Evolutionary conservation across 352 stramenopile species (phyloP).

Genomic region (Phytophthora citricola): DNA sequence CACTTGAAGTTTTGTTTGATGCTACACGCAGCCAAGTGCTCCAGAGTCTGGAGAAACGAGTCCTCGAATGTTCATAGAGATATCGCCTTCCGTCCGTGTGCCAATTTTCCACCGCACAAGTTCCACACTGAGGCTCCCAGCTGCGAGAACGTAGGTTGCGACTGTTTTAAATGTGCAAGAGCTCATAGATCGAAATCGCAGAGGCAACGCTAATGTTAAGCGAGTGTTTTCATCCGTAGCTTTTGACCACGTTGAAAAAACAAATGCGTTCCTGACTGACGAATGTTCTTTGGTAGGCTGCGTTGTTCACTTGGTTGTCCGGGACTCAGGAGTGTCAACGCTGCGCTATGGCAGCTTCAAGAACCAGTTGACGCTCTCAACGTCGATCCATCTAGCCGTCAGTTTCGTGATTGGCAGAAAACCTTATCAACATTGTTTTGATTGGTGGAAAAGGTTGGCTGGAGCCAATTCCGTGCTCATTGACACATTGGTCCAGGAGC

Average conservation of each 20-base stretch:
- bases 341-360: constrained; percentile 38
- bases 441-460: constrained; percentile 52
- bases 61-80: constrained; percentile 40
- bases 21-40: constrained; percentile 8
- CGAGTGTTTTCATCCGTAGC: too few relatives aligned
- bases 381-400: constrained; percentile 16
- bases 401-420: too few relatives aligned
- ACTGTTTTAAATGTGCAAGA: constrained; percentile 4
- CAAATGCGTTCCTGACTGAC: too few relatives aligned
- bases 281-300: too few relatives aligned
- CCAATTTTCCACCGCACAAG: constrained; percentile 58
- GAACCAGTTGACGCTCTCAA: constrained; percentile 64
- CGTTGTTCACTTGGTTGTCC: too few relatives aligned
- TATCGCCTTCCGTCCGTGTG: constrained; percentile 40
- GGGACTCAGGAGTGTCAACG: too few relatives aligned
- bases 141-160: constrained; percentile 5
- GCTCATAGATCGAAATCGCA: too few relatives aligned
- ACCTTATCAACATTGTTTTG: background rate
- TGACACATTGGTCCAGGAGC: constrained; percentile 15
- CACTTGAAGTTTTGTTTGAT: constrained; percentile 16
- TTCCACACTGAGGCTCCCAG: constrained; percentile 35
- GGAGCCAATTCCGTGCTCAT: constrained; percentile 10
- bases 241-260: too few relatives aligned
- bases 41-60: constrained; percentile 8
- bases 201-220: too few relatives aligned